phyloP scores from a whole-genome alignment of 106 monocot genomes.

The Phalaenopsis aphrodite region DNA sequence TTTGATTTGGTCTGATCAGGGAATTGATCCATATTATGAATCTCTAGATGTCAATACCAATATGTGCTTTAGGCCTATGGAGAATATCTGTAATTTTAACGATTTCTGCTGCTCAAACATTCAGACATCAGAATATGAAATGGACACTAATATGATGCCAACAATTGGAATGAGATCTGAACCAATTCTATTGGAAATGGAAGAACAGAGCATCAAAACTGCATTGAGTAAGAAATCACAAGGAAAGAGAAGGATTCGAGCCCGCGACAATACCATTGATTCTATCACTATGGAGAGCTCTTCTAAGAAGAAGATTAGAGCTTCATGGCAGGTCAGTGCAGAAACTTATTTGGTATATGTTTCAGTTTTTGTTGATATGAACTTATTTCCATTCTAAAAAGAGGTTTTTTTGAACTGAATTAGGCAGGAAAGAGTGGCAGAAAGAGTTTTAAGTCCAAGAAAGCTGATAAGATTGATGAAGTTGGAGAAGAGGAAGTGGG shows the following conservation, averaged over 20 bases:
- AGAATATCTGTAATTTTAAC: conserved; percentile 2
- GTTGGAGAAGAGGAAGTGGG: conserved; percentile 8
- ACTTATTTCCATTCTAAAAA: not conserved
- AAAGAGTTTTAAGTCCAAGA: conserved; percentile 25
- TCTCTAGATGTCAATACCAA: conserved; percentile 1
- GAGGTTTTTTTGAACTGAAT: not conserved
- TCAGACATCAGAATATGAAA: conserved; percentile 6
- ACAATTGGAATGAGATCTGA: conserved; percentile 4
- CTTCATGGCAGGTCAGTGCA: not conserved
- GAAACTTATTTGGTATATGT: not conserved
- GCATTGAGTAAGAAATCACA: not conserved
- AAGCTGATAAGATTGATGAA: conserved; percentile 16
- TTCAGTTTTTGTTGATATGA: not conserved
- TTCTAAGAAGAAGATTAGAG: conserved; percentile 16
- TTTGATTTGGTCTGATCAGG: conserved; percentile 30
- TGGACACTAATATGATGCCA: conserved; percentile 8
- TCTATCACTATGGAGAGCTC: not conserved
- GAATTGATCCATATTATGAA: conserved; percentile 12
- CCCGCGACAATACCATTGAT: not conserved
- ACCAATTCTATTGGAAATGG: not conserved
- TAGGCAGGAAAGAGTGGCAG: conserved; percentile 21
- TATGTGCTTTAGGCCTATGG: conserved; percentile 23
- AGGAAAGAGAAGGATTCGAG: conserved; percentile 10
- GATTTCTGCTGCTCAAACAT: not conserved
- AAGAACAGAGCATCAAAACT: not conserved